These are phyloP conservation scores for Penicillium janthinellum DNA, from an alignment of 2,329 filamentous ascomycete species.

Conservation along the genomic window DNA sequence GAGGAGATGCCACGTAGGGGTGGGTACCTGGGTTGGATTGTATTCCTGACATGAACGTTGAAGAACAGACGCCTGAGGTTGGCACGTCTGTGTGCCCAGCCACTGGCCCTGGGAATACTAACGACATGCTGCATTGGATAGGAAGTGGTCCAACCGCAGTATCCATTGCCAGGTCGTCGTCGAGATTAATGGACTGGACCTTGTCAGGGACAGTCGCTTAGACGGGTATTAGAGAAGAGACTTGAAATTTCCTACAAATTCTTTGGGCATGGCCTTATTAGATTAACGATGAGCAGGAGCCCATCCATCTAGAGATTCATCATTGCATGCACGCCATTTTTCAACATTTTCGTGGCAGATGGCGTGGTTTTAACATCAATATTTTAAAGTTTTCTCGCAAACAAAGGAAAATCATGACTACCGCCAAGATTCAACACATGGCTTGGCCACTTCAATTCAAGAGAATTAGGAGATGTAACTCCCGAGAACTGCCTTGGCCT, in stretches of 20 bases:
- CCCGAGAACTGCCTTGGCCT: slow-evolving; percentile 54
- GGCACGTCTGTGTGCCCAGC: no score
- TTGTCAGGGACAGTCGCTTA: no score
- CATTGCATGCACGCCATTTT: slow-evolving; percentile 6
- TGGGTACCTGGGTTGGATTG: no score
- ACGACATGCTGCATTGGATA: no score
- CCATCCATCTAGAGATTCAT: not conserved
- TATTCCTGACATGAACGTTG: no score
- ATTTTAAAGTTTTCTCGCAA: slow-evolving; percentile 2
- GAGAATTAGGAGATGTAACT: slow-evolving; percentile 48
- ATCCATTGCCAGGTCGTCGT: no score
- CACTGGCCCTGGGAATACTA: no score
- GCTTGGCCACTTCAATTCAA: not conserved
- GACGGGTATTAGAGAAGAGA: not conserved
- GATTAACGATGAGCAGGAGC: not conserved
- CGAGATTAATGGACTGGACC: no score
- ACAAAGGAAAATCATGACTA: slow-evolving; percentile 1
- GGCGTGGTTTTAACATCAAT: not conserved
- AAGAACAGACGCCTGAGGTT: no score
- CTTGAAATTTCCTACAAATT: not conserved
- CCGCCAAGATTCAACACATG: not conserved
- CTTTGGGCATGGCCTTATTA: slow-evolving; percentile 6
- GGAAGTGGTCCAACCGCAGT: no score
- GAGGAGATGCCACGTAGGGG: no score
- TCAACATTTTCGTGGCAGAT: not conserved